These are phyloP conservation scores for Boletus sp. DNA, from an alignment of 1,284 basidiomycete genomes.

Conservation along the genomic window DNA sequence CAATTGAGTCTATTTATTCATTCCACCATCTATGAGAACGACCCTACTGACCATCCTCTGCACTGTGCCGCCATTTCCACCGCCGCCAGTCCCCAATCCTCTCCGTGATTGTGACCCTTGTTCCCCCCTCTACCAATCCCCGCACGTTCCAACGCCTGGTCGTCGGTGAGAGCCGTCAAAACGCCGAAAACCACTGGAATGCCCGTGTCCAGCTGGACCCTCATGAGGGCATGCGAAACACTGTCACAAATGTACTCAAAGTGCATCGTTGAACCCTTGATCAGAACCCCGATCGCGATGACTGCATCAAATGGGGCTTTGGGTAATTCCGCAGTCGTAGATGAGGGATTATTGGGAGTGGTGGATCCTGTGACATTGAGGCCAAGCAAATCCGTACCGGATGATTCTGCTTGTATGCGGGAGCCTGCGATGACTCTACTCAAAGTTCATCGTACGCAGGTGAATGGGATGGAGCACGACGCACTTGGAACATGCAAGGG, in stretches of 20 bases:
- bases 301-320: slow-evolving; percentile 87
- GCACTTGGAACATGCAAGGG: slow-evolving; percentile 79
- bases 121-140: slow-evolving; percentile 68
- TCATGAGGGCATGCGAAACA: slow-evolving; percentile 92
- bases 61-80: slow-evolving; percentile 86
- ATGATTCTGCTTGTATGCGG: slow-evolving; percentile 72
- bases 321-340: slow-evolving; percentile 43
- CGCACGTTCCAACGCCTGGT: slow-evolving; percentile 91
- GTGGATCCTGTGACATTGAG: slow-evolving; percentile 45
- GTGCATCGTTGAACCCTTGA: slow-evolving; percentile 97
- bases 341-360: slow-evolving; percentile 40
- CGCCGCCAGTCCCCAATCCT: slow-evolving; percentile 95
- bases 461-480: slow-evolving; percentile 21
- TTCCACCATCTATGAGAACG: slow-evolving; percentile 42
- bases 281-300: slow-evolving; percentile 95
- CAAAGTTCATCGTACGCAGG: not conserved
- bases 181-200: slow-evolving; percentile 98
- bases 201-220: slow-evolving; percentile 88
- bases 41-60: slow-evolving; percentile 75
- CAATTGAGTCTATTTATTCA: not conserved
- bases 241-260: slow-evolving; percentile 98
- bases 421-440: slow-evolving; percentile 82
- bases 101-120: slow-evolving; percentile 90
- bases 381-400: slow-evolving; percentile 77
- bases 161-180: slow-evolving; percentile 88